These are phyloP conservation scores for Rhodotorula sp. DNA, from an alignment of 1,284 basidiomycete genomes.

Conservation along the genomic window DNA sequence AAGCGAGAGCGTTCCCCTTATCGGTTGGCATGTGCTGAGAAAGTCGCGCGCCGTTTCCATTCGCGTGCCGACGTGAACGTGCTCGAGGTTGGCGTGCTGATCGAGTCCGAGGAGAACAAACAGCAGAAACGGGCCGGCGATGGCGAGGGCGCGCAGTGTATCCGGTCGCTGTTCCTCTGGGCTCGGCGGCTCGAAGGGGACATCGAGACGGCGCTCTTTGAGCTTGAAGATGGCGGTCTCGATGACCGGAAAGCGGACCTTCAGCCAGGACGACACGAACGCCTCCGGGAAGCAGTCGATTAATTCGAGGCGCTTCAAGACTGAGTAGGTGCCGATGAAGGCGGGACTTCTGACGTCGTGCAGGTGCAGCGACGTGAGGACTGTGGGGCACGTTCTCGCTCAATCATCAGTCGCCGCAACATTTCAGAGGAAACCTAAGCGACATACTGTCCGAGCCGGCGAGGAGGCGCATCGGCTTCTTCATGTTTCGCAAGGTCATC, in stretches of 20 bases:
- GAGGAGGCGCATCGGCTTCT: not conserved
- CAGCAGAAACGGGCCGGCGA: not conserved
- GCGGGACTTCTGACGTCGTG: not conserved
- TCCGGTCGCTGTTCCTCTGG: not conserved
- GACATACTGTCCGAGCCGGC: not conserved
- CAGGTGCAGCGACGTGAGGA: not conserved
- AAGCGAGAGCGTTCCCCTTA: not conserved
- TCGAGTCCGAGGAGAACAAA: not conserved
- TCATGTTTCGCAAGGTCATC: not conserved
- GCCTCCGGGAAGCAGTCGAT: not conserved
- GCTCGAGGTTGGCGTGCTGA: not conserved
- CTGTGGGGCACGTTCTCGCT: not conserved
- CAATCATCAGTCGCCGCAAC: not conserved
- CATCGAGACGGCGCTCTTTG: not conserved
- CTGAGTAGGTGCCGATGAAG: not conserved
- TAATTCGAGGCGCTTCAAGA: not conserved
- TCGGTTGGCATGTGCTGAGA: accelerated
- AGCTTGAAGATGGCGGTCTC: not conserved
- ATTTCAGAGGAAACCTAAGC: too few species aligned
- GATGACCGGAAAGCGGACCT: not conserved
- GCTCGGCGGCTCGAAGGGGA: too few species aligned
- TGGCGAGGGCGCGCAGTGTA: not conserved
- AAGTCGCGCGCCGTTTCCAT: too few species aligned
- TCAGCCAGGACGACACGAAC: not conserved
- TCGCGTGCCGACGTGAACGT: not conserved